phyloP scores from a whole-genome alignment of 2,329 filamentous ascomycete species.

The Aspergillus neotritici region DNA sequence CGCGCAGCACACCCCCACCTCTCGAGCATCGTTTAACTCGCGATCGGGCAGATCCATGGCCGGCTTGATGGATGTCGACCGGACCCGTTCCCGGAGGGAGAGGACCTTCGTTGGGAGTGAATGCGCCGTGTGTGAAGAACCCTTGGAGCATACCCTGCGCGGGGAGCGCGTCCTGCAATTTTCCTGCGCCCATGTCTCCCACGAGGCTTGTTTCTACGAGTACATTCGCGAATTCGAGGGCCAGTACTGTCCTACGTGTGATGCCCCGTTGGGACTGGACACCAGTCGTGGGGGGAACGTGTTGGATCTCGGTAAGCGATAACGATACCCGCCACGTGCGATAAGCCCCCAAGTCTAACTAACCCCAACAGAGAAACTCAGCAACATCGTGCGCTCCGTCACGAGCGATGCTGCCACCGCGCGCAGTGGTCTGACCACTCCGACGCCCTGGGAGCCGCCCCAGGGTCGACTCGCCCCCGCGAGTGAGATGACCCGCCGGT shows the following conservation, averaged over 20 bases:
- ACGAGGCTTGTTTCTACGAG: constrained; percentile 98
- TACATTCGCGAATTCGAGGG: constrained; percentile 93
- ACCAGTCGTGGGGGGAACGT: constrained; percentile 90
- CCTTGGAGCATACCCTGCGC: constrained; percentile 86
- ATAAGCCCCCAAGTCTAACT: too few relatives aligned
- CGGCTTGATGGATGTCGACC: constrained; percentile 66
- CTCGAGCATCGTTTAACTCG: constrained; percentile 34
- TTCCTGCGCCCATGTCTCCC: constrained; percentile 92
- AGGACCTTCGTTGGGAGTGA: constrained; percentile 92
- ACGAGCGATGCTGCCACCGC: constrained; percentile 57
- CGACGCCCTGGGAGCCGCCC: constrained; percentile 54
- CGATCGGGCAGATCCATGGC: constrained; percentile 47
- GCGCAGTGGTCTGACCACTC: constrained; percentile 51
- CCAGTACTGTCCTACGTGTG: constrained; percentile 89
- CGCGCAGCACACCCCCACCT: constrained; percentile 25
- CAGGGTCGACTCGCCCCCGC: constrained; percentile 28
- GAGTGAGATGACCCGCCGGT: constrained; percentile 27
- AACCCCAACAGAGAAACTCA: constrained; percentile 71
- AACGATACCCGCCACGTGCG: too few relatives aligned
- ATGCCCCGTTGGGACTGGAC: constrained; percentile 85
- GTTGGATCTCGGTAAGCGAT: constrained; percentile 70
- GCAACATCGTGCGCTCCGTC: constrained; percentile 81
- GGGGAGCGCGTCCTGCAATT: constrained; percentile 94
- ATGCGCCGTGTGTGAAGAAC: constrained; percentile 95
- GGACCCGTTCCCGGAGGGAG: constrained; percentile 74